A percentile compares a stretch with the other conserved stretches of the same genome.
phyloP scores from a whole-genome alignment of 1,284 basidiomycete genomes.

The Fomitopsis palustris region DNA sequence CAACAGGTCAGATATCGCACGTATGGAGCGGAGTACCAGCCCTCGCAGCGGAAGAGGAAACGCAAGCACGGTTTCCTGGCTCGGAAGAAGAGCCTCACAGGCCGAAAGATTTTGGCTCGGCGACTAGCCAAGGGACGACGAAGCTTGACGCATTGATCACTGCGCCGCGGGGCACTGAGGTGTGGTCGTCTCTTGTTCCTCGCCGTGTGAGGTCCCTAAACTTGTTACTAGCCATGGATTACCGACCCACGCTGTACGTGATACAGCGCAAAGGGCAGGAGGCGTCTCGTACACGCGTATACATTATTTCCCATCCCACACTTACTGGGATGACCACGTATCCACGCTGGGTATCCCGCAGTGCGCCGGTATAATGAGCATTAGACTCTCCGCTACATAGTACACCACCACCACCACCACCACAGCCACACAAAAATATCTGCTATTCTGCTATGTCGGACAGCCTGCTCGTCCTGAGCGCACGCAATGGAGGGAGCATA shows the following conservation, averaged over 20 bases:
- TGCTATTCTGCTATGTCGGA: conserved; percentile 5
- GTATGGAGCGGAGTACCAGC: conserved; percentile 81
- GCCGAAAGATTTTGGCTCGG: conserved; percentile 53
- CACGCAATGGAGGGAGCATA: neutral
- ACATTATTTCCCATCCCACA: no score
- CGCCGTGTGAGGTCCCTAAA: no score
- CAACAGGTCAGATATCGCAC: conserved; percentile 47
- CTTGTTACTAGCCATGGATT: no score
- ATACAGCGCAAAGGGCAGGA: no score
- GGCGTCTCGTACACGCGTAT: no score
- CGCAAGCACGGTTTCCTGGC: conserved; percentile 85
- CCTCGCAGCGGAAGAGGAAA: conserved; percentile 85
- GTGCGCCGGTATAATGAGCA: no score
- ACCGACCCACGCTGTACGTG: no score
- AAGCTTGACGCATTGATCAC: conserved; percentile 36
- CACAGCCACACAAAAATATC: neutral
- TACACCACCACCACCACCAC: neutral
- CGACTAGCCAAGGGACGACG: conserved; percentile 34
- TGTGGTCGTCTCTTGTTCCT: no score
- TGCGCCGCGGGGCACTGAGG: neutral
- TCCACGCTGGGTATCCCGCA: no score
- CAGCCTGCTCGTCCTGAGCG: neutral
- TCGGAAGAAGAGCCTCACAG: conserved; percentile 58
- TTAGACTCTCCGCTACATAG: no score
- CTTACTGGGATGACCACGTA: no score